Conservation (phyloP, 176 grass and related monocot species). For the Thalia dealbata region DNA sequence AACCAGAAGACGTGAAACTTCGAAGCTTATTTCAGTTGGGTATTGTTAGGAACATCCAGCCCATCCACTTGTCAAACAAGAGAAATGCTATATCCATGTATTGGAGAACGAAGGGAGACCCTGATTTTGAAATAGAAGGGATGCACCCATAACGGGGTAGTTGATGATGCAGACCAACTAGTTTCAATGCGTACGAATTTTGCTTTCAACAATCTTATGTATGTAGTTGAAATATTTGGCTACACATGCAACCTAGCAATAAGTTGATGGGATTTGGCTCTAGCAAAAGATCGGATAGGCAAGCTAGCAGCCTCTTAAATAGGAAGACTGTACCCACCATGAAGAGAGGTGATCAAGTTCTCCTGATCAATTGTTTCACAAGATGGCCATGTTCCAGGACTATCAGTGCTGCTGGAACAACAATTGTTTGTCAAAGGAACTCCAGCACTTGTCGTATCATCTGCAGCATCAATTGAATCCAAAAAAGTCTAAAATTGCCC, state of each 20-base stretch:
- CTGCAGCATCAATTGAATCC: background rate
- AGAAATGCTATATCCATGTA: background rate
- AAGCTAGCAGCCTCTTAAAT: background rate
- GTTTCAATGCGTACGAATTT: background rate
- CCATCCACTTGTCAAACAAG: background rate
- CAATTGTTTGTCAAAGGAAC: constrained; percentile 28
- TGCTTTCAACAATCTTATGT: background rate
- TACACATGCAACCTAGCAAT: background rate
- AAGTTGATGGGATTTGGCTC: background rate
- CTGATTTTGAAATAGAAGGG: background rate
- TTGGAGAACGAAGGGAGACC: background rate
- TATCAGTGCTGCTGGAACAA: constrained; percentile 45
- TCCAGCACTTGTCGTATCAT: constrained; percentile 15
- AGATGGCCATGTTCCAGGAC: constrained; percentile 42
- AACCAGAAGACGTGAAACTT: background rate
- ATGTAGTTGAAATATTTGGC: background rate
- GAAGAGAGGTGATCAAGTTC: constrained; percentile 31
- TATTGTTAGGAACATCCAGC: background rate
- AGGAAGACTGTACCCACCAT: constrained; percentile 30
- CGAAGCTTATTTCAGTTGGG: background rate
- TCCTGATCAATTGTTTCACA: constrained; percentile 52
- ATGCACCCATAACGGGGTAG: background rate
- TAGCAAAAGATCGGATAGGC: background rate
- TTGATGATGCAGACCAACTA: background rate
- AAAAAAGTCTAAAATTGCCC: background rate